These are phyloP conservation scores for Cynanchum wilfordii DNA, from an alignment of 257 asterid genomes.

Conservation along the genomic window DNA sequence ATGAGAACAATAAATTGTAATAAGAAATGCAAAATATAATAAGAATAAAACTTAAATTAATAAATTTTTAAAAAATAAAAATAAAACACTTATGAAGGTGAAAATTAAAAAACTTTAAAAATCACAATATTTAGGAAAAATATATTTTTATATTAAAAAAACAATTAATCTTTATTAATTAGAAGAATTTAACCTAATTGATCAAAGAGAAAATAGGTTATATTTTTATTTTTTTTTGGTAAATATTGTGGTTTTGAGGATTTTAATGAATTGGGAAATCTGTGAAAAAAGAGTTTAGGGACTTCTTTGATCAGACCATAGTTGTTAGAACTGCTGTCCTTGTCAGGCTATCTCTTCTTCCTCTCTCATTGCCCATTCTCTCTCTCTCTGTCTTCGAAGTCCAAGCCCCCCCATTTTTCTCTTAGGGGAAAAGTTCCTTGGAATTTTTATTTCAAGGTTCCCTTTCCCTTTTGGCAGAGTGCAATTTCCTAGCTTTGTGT, in stretches of 20 bases:
- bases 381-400: background rate
- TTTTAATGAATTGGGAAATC: background rate
- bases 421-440: background rate
- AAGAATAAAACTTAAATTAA: no score
- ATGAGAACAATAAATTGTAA: no score
- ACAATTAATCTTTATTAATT: no score
- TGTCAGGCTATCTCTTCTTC: background rate
- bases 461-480: background rate
- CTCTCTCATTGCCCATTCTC: background rate
- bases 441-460: background rate
- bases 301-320: background rate
- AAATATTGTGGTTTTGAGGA: background rate
- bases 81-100: no score
- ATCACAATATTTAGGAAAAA: no score
- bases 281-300: background rate
- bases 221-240: no score
- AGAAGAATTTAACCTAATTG: background rate
- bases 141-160: no score
- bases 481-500: conserved; percentile 3
- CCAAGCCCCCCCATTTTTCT: conserved; percentile 4
- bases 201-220: no score
- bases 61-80: no score
- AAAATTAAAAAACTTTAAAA: no score
- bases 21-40: no score
- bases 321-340: conserved; percentile 12